Evolutionary conservation across 2,329 filamentous ascomycete genomes (phyloP).

Genomic region (Colletotrichum spaethianum): DNA sequence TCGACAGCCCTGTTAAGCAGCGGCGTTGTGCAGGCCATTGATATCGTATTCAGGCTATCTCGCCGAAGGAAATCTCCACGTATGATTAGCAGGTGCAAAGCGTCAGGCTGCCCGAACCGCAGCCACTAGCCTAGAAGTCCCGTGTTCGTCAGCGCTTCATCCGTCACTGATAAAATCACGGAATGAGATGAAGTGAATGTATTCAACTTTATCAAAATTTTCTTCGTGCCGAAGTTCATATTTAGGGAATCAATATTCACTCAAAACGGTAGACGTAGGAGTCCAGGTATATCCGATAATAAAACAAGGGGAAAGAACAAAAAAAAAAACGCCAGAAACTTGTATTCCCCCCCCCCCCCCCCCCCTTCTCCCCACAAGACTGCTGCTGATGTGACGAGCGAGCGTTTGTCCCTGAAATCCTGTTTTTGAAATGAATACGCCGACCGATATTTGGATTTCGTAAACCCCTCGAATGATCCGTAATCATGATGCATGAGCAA

Average conservation of each 20-base stretch:
- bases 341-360: not conserved
- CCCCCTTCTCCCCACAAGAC: no score
- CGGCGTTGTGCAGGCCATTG: no score
- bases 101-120: no score
- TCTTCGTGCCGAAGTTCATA: not conserved
- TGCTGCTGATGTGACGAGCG: slow-evolving; percentile 18
- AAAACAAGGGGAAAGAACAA: not conserved
- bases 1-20: no score
- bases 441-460: slow-evolving; percentile 17
- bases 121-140: no score
- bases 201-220: not conserved
- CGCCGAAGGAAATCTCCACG: no score
- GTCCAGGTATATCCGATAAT: slow-evolving; percentile 37
- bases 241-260: slow-evolving; percentile 25
- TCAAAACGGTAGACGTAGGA: slow-evolving; percentile 24
- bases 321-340: slow-evolving; percentile 15
- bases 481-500: slow-evolving; percentile 21
- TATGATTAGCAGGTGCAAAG: no score
- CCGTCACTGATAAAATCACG: no score
- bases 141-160: no score
- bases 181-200: no score
- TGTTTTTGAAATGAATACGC: slow-evolving; percentile 16
- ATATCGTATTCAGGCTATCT: no score
- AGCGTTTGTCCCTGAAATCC: not conserved
- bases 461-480: not conserved